Base-by-base conservation (phyloP, 495 filamentous ascomycete species). In the Penicillium macrosclerotiorum region DNA sequence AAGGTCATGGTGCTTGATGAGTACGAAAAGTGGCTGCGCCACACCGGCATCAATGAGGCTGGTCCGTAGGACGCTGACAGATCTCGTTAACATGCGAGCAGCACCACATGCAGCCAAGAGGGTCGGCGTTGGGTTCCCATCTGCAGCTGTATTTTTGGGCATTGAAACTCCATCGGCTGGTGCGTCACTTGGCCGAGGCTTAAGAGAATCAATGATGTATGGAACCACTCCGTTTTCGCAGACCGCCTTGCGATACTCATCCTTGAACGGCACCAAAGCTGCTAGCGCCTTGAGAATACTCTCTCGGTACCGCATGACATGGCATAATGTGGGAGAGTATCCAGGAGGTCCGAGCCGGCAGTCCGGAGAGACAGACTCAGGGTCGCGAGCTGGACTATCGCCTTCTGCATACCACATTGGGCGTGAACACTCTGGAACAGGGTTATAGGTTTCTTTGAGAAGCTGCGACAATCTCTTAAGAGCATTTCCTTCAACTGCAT, bases 61-160 rank as follows among this genome's bases (percentile, higher is more conserved):
- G 6, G 94, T 97, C 36, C 93, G 69, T 11, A 98, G 67, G 17
- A 89, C 83, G 59, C 81, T 88, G 6, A 95, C 84, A 0, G 88
- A 93, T 14, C 93, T 82, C 4, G 88, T 88, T 14, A 97, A 71
- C 55, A 86, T 83, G 34, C 87, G 75, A 30, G 86, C 75, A 16
- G 84, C 81, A 56, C 84, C 83, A 55, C 91, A 96, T 9, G 94
- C 94, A 19, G 92, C 89, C 20, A 95, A 74, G 13, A 96, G 71
- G 16, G 95, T 91, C 8, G 77, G 63, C 26, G 64, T 75, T n/a
- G 70, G 69, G 43, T 78, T 80, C 30, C 67, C 73, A 49, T 72
- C 68, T 1, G 61, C 58, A 4, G 62, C 62, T 13, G 64, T 61
- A 50, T 69, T 74, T 31, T 68, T 64, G 4, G 66, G 64, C 29